phyloP scores from a whole-genome alignment of 805 yeast species.

The Blastobotrys mokoenaii region DNA sequence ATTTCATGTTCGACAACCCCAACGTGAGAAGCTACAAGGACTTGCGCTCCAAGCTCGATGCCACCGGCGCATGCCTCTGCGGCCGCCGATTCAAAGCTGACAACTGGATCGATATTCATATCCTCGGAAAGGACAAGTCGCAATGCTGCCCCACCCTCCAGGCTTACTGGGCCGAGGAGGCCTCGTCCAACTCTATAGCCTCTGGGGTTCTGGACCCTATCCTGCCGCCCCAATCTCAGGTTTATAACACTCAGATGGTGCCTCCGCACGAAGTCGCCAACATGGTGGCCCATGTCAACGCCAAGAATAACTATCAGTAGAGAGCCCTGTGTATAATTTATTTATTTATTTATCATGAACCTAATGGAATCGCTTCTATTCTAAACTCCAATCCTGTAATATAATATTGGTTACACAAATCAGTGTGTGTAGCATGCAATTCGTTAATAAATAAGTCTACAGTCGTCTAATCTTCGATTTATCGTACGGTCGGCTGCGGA shows the following conservation, averaged over 20 bases:
- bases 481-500: no score
- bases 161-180: background rate
- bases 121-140: slow-evolving; percentile 1
- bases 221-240: background rate
- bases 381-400: no score
- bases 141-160: background rate
- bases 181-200: no score
- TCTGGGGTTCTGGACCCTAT: no score
- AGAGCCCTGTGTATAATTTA: background rate
- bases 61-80: slow-evolving; percentile 47
- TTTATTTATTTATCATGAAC: no score
- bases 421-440: no score
- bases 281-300: background rate
- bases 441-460: no score
- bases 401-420: no score
- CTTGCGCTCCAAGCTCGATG: slow-evolving; percentile 43
- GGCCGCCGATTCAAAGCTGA: slow-evolving; percentile 40
- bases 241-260: background rate
- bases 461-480: no score
- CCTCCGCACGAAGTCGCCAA: background rate
- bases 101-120: slow-evolving; percentile 41
- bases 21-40: slow-evolving; percentile 39
- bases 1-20: slow-evolving; percentile 45
- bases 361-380: no score
- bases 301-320: background rate